Base-by-base conservation (phyloP, 2,329 filamentous ascomycete species). In the Lachnellula hyalina region DNA sequence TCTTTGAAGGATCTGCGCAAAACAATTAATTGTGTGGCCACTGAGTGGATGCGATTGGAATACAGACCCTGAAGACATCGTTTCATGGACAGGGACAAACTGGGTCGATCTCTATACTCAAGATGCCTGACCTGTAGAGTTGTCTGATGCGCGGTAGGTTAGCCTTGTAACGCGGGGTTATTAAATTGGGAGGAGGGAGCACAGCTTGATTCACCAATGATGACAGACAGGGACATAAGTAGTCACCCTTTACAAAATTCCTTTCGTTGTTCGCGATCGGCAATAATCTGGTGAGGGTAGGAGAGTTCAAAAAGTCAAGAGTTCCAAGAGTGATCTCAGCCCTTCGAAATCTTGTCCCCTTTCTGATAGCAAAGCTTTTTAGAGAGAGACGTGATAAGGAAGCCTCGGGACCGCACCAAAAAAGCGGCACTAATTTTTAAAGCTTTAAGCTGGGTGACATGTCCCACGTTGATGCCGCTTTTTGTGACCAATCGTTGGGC, bases 1-100 rank as follows among this genome's bases (percentile, higher is more conserved):
- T 86, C 82, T 67, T 82, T 85, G 46, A 81, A 55, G 35, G 65
- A 67, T 54, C 68, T 70, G 58, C 69, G 58, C 23, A 45, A 36
- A 38, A 15, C 21, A 46, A 32, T 53, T 32, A 53, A 28, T 42
- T 34, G 19, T 14, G 12, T 42, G 21, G 5, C 36, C 15, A 14
- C 14, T 23, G 36, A 44, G 14, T 28, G 48, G 36, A 50, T 50
- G 17, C 7, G 48, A 6, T 50, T 49, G 35, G n/a, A 48, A 12
- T 34, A 55, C 59, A 47, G 32, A 62, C 60, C 60, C 60, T 45
- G 59, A 61, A 53, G 55, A 58, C 60, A 62, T 62, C 25, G 44
- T 59, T 56, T 53, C 41, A 49, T 36, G 21, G 15, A 49, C 23
- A 49, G 48, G 38, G 48, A 50, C 36, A 49, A n/a, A 36, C 53